phyloP scores from a whole-genome alignment of 768 basidiomycete species.

The Pulveroboletus sp. region DNA sequence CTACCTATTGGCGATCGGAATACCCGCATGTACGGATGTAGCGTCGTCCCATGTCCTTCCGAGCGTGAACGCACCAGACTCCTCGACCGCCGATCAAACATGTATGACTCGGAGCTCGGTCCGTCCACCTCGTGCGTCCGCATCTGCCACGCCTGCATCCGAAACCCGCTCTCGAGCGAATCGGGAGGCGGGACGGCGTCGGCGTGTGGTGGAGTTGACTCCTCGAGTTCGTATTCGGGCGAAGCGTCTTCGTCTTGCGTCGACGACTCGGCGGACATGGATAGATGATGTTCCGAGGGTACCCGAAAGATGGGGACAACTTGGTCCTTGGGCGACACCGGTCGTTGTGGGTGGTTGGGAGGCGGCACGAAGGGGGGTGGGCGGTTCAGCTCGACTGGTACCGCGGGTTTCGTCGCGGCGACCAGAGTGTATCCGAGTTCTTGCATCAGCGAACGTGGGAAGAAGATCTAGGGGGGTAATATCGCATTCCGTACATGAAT shows the following conservation, averaged over 20 bases:
- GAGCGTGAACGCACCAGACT: slow-evolving; percentile 29
- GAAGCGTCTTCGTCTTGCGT: slow-evolving; percentile 34
- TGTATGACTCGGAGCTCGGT: slow-evolving; percentile 18
- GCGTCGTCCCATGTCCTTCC: slow-evolving; percentile 21
- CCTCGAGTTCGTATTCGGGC: slow-evolving; percentile 40
- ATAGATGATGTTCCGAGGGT: slow-evolving; percentile 17
- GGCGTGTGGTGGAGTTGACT: slow-evolving; percentile 16
- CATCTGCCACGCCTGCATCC: slow-evolving; percentile 24
- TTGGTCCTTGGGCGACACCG: slow-evolving; percentile 22
- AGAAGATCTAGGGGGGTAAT: slow-evolving; percentile 58
- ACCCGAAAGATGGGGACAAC: slow-evolving; percentile 22
- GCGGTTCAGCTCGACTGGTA: slow-evolving; percentile 24
- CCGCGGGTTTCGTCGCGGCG: slow-evolving; percentile 28
- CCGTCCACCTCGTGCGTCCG: slow-evolving; percentile 10
- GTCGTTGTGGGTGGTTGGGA: too few relatives aligned
- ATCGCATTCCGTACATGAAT: not conserved
- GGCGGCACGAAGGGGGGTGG: too few relatives aligned
- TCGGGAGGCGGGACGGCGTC: slow-evolving; percentile 5
- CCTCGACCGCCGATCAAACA: slow-evolving; percentile 29
- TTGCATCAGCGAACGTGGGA: slow-evolving; percentile 66
- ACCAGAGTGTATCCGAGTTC: slow-evolving; percentile 57
- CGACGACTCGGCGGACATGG: too few relatives aligned
- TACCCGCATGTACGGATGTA: slow-evolving; percentile 32
- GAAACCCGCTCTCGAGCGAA: slow-evolving; percentile 23
- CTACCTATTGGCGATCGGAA: slow-evolving; percentile 33